Evolutionary conservation across 2,329 filamentous ascomycete species (phyloP).

Genomic region (Grosmannia clavigera): DNA sequence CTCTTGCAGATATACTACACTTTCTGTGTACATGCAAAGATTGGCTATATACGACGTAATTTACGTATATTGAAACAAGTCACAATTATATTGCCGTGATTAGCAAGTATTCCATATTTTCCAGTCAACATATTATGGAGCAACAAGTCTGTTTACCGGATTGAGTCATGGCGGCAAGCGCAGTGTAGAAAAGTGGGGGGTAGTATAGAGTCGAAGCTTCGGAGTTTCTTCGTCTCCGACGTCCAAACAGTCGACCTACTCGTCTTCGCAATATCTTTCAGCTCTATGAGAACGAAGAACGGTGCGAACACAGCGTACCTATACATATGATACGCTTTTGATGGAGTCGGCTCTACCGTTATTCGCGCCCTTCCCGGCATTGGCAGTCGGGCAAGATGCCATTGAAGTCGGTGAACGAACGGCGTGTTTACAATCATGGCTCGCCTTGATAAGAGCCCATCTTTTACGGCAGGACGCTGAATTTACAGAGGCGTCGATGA

Average conservation of each 20-base stretch:
- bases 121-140: background rate
- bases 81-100: too few species aligned
- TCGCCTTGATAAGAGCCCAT: conserved; percentile 52
- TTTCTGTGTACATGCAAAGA: background rate
- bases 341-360: conserved; percentile 46
- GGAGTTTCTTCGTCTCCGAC: background rate
- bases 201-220: background rate
- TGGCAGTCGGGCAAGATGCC: conserved; percentile 50
- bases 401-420: conserved; percentile 65
- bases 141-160: background rate
- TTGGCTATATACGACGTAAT: background rate
- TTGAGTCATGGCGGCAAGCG: background rate
- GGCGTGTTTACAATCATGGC: conserved; percentile 65
- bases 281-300: background rate
- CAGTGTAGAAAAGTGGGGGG: background rate
- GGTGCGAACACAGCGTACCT: background rate
- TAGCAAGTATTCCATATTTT: too few species aligned
- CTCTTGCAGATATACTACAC: background rate
- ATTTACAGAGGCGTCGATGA: conserved; percentile 37
- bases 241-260: background rate
- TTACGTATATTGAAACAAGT: background rate
- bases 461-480: conserved; percentile 43
- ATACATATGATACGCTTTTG: background rate
- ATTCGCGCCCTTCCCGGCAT: conserved; percentile 62
- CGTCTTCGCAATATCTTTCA: background rate